Base-by-base conservation (phyloP, 2,329 filamentous ascomycete species). In the Parastagonospora avenae region DNA sequence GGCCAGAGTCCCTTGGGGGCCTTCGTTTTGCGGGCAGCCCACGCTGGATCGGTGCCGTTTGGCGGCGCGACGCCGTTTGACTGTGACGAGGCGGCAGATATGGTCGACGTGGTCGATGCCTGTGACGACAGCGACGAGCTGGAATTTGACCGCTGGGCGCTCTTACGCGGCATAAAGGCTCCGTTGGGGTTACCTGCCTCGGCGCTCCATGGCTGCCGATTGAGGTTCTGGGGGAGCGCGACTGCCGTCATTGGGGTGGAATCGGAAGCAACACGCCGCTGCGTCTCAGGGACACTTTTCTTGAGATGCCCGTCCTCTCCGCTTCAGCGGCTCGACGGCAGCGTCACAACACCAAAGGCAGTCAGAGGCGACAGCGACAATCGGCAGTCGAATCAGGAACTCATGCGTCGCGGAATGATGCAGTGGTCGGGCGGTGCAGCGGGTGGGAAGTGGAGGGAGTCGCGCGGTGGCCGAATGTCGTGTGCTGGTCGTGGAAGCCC, bases 61-160 rank as follows among this genome's bases (percentile, higher is more conserved):
- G 63, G 46, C 47, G 74, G 46, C 77, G 74, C 60, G 48, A 79
- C 82, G 59, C 85, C 85, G 82, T 87, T 89, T 62, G 82, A 70
- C 66, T 85, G 85, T 59, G 83, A 79, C 42, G 82, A 79, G 67
- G 84, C 80, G 50, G 84, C 82, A 33, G 84, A 82, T 56, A 89
- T 79, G 47, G 88, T 89, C 2, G 87, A 85, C 35, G 79, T 84
- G 42, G 85, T 85, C 11, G 90, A 89, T 30, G 80, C 77, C 48
- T 76, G 77, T 16, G 85, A 86, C 48, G 80, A 78, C 58, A 95
- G 81, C 39, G 92, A 96, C 4, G 92, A 96, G 51, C 91, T 94
- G 31, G 93, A 97, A 80, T 91, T 96, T 68, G 88, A 88, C 73
- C 93, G 87, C 74, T 93, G 90, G 55, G 91, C 82, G 70, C 83